Conservation (phyloP, 768 basidiomycete genomes). For the Boletus eberwhitei region DNA sequence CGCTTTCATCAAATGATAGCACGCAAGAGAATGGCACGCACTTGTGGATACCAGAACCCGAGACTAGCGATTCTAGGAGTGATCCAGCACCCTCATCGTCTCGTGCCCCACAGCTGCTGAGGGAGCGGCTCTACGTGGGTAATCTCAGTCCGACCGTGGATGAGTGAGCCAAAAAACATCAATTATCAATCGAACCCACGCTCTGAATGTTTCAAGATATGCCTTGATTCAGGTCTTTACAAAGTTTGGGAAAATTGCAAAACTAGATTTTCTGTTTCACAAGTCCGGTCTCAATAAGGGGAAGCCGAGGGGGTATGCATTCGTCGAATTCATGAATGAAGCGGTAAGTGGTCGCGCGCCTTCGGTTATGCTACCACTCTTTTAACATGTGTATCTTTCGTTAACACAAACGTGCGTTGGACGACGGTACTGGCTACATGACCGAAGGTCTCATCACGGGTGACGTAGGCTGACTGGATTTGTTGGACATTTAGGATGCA, state of each 20-base stretch:
- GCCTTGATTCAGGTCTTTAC: slow-evolving; percentile 86
- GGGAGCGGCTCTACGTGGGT: slow-evolving; percentile 85
- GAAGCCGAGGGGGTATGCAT: slow-evolving; percentile 94
- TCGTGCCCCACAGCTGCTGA: slow-evolving; percentile 36
- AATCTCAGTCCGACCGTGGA: slow-evolving; percentile 85
- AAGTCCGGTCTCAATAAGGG: slow-evolving; percentile 86
- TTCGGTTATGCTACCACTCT: slow-evolving; percentile 15
- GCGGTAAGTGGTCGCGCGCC: slow-evolving; percentile 57
- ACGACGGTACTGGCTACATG: slow-evolving; percentile 17
- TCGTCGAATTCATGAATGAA: slow-evolving; percentile 77
- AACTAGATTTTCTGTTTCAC: slow-evolving; percentile 94
- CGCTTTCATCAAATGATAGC: neutral
- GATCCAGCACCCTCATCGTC: slow-evolving; percentile 24
- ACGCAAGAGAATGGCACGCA: slow-evolving; percentile 17
- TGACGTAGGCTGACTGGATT: slow-evolving; percentile 18
- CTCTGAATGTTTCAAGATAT: slow-evolving; percentile 52
- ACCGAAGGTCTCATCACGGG: slow-evolving; percentile 18
- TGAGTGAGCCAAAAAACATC: slow-evolving; percentile 53
- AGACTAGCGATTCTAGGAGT: slow-evolving; percentile 13
- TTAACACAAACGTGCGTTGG: slow-evolving; percentile 19
- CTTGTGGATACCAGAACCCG: slow-evolving; percentile 33
- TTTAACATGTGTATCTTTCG: slow-evolving; percentile 27
- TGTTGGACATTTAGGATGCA: slow-evolving; percentile 66
- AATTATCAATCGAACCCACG: neutral
- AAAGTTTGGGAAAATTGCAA: slow-evolving; percentile 88